Evolutionary conservation across 2,329 filamentous ascomycete species (phyloP), one percentile per base, ranked within the genome.

Genomic region (Fusarium heterosporum): DNA sequence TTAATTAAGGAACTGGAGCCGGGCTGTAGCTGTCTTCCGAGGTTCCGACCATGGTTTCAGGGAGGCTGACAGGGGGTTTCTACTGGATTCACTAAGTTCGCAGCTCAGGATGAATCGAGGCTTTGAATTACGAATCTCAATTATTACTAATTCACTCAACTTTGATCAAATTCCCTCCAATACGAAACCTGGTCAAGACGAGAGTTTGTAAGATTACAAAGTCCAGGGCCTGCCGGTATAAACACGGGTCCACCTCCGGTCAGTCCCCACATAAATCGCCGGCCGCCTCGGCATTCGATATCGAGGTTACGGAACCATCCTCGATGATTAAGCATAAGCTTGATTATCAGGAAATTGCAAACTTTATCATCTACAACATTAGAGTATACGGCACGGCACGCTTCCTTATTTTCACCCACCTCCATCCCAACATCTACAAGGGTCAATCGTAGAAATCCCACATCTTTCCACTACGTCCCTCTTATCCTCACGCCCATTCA

Each of bases 1-100:
- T 68, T 68, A 28, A 68, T 68, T 65, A 65, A 68, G 64, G 64
- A 55, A 53, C 55, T 32, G 19, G 22, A 34, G 39, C 16, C 38
- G 30, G 54, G 16, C 7, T 30, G 19, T 55, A 46, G 26, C 12
- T 28, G 19, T 29, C 17, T 63, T 30, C 34, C 34, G 30, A 59
- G n/a, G 42, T 55, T 45, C 39, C 26, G 25, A 39, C 28, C 13
- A 22, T 41, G 29, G 64, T 64, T 64, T 48, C 45, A 68, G 38
- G 50, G 26, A 32, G 17, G 29, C 6, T 22, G n/a, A 42, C 54
- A 67, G 29, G 59, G 63, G 22, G 41, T 30, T 54, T 22, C 36
- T 26, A 47, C 38, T 52, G 43, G 40, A 28, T 30, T 8, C n/a
- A 42, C 17, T 8, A 14, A 30, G 17, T 47, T 10, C 12, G 56